These are phyloP conservation scores for Phytomonas serpens DNA, from an alignment of 208 protist species.

Conservation along the genomic window DNA sequence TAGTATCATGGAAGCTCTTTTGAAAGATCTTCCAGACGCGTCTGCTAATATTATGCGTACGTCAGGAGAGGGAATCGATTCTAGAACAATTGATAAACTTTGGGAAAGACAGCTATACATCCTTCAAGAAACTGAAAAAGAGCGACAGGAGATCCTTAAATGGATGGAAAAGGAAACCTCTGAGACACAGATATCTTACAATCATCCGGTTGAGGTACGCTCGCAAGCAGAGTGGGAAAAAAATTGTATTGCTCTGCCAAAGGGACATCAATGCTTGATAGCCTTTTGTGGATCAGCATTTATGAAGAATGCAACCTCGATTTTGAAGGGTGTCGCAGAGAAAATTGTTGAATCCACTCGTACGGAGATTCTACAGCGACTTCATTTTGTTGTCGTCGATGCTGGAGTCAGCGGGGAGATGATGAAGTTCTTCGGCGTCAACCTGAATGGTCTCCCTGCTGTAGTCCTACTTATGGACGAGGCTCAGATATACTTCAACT, in stretches of 20 bases:
- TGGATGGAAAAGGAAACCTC: not conserved
- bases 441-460: conserved; percentile 22
- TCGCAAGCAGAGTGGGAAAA: conserved; percentile 19
- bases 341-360: conserved; percentile 14
- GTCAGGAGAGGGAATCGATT: not conserved
- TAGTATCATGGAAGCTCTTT: not conserved
- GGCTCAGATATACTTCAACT: conserved; percentile 21
- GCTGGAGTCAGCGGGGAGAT: conserved; percentile 11
- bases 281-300: conserved; percentile 16
- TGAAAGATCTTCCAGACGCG: not conserved
- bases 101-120: not conserved
- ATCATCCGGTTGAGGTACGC: conserved; percentile 7
- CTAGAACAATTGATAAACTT: not conserved
- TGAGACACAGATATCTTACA: not conserved
- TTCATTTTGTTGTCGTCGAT: conserved; percentile 26
- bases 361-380: conserved; percentile 8
- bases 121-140: not conserved
- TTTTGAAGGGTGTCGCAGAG: conserved; percentile 15
- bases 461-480: conserved; percentile 16
- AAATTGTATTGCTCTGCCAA: conserved; percentile 16
- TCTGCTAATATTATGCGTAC: not conserved
- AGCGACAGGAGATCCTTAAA: not conserved
- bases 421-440: conserved; percentile 22
- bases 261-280: conserved; percentile 22
- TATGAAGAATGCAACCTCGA: conserved; percentile 6